Conservation (phyloP, 768 basidiomycete genomes). For the Suillus cothurnatus region DNA sequence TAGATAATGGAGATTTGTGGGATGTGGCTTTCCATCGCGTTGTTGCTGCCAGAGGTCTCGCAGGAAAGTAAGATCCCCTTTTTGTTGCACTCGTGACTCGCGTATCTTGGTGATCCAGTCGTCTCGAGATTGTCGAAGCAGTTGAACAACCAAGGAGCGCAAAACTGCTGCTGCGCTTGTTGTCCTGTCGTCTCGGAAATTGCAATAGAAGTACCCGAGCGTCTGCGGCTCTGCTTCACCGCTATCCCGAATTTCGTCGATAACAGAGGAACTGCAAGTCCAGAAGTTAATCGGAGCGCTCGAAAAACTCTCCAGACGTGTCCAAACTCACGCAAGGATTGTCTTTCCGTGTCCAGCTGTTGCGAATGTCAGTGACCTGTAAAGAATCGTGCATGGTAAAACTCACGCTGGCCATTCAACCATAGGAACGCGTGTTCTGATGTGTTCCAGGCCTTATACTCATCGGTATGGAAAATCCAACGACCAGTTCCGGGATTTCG, state of each 20-base stretch:
- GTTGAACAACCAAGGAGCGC: conserved; percentile 21
- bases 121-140: neutral
- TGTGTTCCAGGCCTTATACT: neutral
- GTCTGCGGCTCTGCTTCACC: conserved; percentile 1
- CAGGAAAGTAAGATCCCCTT: neutral
- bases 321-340: neutral
- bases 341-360: neutral
- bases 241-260: neutral
- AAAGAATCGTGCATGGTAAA: neutral
- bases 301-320: neutral
- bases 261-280: neutral
- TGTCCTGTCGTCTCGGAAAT: conserved; percentile 19
- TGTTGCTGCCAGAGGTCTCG: neutral
- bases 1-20: neutral
- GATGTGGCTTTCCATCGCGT: accelerated
- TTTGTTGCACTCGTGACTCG: neutral
- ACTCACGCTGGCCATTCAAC: neutral
- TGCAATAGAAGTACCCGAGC: conserved; percentile 20
- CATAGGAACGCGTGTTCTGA: neutral
- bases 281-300: neutral
- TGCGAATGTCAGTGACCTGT: neutral
- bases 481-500: neutral
- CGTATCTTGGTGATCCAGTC: neutral
- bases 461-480: neutral
- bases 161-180: conserved; percentile 16